Conservation (phyloP, 78 protist species). For the Bodo saltans region DNA sequence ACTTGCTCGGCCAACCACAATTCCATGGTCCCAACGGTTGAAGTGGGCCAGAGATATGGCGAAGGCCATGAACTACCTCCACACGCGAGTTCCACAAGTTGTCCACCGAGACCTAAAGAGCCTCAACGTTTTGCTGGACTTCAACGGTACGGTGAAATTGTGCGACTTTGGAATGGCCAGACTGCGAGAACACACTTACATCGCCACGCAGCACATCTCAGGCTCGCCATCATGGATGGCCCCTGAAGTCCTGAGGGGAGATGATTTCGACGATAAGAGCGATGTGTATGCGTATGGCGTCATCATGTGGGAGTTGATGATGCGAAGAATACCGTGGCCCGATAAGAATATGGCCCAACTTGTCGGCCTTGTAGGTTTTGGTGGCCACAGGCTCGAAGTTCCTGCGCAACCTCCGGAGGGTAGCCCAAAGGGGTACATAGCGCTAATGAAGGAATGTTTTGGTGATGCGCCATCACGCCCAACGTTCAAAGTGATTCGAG, state of each 20-base stretch:
- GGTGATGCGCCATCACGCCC: too few species aligned
- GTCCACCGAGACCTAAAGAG: slow-evolving; percentile 74
- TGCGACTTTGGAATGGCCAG: slow-evolving; percentile 66
- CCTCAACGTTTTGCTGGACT: slow-evolving; percentile 62
- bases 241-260: slow-evolving; percentile 44
- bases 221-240: slow-evolving; percentile 44
- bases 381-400: too few species aligned
- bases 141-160: slow-evolving; percentile 47
- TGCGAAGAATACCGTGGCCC: slow-evolving; percentile 57
- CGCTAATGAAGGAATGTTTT: too few species aligned
- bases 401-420: too few species aligned
- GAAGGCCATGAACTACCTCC: slow-evolving; percentile 75
- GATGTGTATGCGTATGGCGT: slow-evolving; percentile 42
- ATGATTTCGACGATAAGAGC: background rate
- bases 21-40: slow-evolving; percentile 7
- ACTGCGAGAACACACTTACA: background rate
- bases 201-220: background rate
- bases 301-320: slow-evolving; percentile 68
- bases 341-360: slow-evolving; percentile 6
- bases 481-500: too few species aligned
- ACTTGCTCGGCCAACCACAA: background rate
- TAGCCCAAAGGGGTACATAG: too few species aligned
- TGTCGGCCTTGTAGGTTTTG: slow-evolving; percentile 27
- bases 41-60: slow-evolving; percentile 51
- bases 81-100: slow-evolving; percentile 52